Evolutionary conservation across 495 filamentous ascomycete genomes (phyloP).

Genomic region (Tuber umbilicatum): DNA sequence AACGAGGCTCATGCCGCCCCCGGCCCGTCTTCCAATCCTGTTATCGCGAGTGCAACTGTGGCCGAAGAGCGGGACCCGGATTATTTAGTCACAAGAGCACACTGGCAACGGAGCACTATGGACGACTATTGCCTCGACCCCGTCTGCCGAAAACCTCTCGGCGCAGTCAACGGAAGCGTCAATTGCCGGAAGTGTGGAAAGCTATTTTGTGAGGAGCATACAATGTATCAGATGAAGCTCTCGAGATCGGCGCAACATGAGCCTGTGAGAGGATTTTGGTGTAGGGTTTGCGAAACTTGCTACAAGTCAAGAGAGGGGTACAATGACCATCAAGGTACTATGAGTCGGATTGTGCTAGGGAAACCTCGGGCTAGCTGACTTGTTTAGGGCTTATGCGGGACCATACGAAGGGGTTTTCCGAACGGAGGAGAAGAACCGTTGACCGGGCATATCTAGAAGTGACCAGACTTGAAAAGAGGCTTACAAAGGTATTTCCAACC

Average conservation of each 20-base stretch:
- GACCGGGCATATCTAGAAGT: slow-evolving; percentile 80
- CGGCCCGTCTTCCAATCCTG: slow-evolving; percentile 29
- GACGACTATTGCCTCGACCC: slow-evolving; percentile 82
- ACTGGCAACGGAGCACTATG: slow-evolving; percentile 74
- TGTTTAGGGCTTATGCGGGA: slow-evolving; percentile 53
- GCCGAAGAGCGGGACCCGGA: slow-evolving; percentile 65
- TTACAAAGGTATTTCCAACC: slow-evolving; percentile 53
- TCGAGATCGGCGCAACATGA: slow-evolving; percentile 85
- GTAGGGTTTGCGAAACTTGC: slow-evolving; percentile 91
- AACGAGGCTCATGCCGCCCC: slow-evolving; percentile 59
- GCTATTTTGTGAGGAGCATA: slow-evolving; percentile 95
- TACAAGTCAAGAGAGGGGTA: slow-evolving; percentile 95
- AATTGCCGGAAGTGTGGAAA: slow-evolving; percentile 90
- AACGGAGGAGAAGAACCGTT: slow-evolving; percentile 64
- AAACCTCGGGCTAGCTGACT: not conserved
- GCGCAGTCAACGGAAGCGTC: slow-evolving; percentile 69
- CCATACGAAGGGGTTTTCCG: slow-evolving; percentile 61
- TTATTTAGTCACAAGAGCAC: slow-evolving; percentile 74
- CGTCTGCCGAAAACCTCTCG: slow-evolving; percentile 70
- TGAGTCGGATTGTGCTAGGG: slow-evolving; percentile 40
- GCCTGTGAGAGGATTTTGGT: slow-evolving; percentile 87
- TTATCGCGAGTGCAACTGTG: slow-evolving; percentile 30
- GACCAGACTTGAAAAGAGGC: slow-evolving; percentile 77
- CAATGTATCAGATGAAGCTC: slow-evolving; percentile 99
- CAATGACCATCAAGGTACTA: slow-evolving; percentile 65